Evolutionary conservation across 2,329 filamentous ascomycete species (phyloP).

Genomic region (Colletotrichum coccodes): DNA sequence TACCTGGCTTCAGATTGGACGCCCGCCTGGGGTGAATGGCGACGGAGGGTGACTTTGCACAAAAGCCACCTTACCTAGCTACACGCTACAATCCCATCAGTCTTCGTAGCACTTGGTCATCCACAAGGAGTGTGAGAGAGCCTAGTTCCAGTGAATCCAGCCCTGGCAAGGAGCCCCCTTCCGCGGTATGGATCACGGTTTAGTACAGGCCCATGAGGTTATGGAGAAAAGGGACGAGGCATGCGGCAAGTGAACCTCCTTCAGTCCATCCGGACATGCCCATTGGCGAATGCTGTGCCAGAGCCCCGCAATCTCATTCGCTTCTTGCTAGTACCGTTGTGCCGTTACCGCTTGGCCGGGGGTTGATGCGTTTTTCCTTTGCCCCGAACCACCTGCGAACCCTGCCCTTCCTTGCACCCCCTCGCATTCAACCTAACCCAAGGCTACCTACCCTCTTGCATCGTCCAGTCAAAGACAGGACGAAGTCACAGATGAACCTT

Average conservation of each 20-base stretch:
- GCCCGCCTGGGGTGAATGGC: not conserved
- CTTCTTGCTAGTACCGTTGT: constrained; percentile 13
- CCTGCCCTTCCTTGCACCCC: constrained; percentile 26
- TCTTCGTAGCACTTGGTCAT: not conserved
- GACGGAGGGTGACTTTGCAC: constrained; percentile 8
- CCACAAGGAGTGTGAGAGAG: not conserved
- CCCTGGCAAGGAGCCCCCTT: constrained; percentile 6
- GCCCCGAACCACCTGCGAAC: constrained; percentile 32
- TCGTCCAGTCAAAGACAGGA: constrained; percentile 6
- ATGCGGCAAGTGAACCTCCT: constrained; percentile 22
- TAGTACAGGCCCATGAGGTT: constrained; percentile 29
- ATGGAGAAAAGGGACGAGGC: constrained; percentile 30
- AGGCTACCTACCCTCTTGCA: not conserved
- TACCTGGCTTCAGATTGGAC: not conserved
- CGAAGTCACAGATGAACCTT: not conserved
- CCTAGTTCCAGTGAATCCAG: not conserved
- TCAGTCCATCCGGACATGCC: not conserved
- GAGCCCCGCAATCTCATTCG: constrained; percentile 23
- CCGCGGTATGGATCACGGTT: constrained; percentile 22
- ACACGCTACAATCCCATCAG: not conserved
- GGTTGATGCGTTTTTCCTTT: constrained; percentile 30
- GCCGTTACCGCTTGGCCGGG: constrained; percentile 33
- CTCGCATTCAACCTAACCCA: constrained; percentile 14
- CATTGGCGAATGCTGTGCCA: constrained; percentile 15
- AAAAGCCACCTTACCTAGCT: constrained; percentile 2